A percentile compares a stretch with the other conserved stretches of the same genome.
Evolutionary conservation across 345 rosid species (phyloP).

Genomic region (Viola odorata): DNA sequence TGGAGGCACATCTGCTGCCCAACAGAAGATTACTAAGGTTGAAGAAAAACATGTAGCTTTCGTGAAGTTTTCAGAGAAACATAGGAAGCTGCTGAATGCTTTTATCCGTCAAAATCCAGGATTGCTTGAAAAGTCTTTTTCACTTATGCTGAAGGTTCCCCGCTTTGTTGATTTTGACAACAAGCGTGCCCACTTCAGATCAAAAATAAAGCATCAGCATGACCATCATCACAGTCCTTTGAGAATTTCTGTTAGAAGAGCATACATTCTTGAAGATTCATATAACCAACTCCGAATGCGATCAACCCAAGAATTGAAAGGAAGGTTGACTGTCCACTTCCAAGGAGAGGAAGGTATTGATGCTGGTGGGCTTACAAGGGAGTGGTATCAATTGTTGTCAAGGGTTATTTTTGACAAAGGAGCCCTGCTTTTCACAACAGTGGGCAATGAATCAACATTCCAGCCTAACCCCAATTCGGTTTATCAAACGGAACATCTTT

Average conservation of each 20-base stretch:
- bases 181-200: conserved; percentile 82
- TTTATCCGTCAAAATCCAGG: conserved; percentile 92
- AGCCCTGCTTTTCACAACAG: conserved; percentile 89
- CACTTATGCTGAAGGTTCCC: conserved; percentile 93
- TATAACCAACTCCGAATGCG: conserved; percentile 92
- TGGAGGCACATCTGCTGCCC: conserved; percentile 40
- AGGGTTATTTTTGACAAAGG: conserved; percentile 96
- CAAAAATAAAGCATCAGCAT: conserved; percentile 90
- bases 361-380: conserved; percentile 99
- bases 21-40: conserved; percentile 53
- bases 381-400: conserved; percentile 96
- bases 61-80: conserved; percentile 87
- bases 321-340: conserved; percentile 86
- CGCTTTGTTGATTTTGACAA: conserved; percentile 96
- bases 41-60: conserved; percentile 82
- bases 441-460: conserved; percentile 95
- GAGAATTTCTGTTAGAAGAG: conserved; percentile 91
- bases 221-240: conserved; percentile 88
- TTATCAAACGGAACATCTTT: conserved; percentile 95
- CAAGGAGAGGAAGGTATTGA: conserved; percentile 99
- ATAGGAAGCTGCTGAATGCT: conserved; percentile 84
- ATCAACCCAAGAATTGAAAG: conserved; percentile 76
- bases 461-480: conserved; percentile 98
- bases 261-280: conserved; percentile 95
- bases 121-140: conserved; percentile 89